Evolutionary conservation across 139 green algal genomes (phyloP).

Genomic region (Picochlorum sp.): DNA sequence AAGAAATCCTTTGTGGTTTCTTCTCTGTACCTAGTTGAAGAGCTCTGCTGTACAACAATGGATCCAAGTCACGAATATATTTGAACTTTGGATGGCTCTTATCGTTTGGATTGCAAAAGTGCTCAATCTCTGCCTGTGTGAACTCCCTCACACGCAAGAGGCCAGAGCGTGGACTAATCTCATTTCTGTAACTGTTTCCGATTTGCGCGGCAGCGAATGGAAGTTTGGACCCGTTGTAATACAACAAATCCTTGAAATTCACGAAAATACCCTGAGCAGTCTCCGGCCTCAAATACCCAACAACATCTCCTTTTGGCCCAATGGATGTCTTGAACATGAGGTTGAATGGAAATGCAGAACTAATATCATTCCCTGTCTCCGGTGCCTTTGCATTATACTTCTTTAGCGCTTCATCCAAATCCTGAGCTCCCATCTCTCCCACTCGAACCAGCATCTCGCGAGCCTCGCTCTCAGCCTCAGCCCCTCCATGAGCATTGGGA

Average conservation of each 20-base stretch:
- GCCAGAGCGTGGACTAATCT: slow-evolving; percentile 84
- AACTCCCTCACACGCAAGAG: slow-evolving; percentile 97
- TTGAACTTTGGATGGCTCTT: slow-evolving; percentile 92
- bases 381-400: slow-evolving; percentile 77
- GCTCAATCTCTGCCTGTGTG: slow-evolving; percentile 98
- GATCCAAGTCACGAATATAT: slow-evolving; percentile 59
- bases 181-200: slow-evolving; percentile 92
- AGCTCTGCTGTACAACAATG: slow-evolving; percentile 84
- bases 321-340: slow-evolving; percentile 96
- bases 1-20: slow-evolving; percentile 57
- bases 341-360: slow-evolving; percentile 93
- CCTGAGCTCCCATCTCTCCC: slow-evolving; percentile 74
- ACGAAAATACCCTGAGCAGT: slow-evolving; percentile 89
- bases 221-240: slow-evolving; percentile 96
- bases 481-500: slow-evolving; percentile 40
- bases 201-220: slow-evolving; percentile 95
- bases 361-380: slow-evolving; percentile 91
- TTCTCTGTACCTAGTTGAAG: slow-evolving; percentile 86
- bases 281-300: slow-evolving; percentile 83
- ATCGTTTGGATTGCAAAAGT: slow-evolving; percentile 91
- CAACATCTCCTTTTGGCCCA: slow-evolving; percentile 69
- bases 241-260: slow-evolving; percentile 92
- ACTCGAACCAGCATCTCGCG: slow-evolving; percentile 63
- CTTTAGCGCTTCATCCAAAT: slow-evolving; percentile 66
- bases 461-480: slow-evolving; percentile 42